Base-by-base conservation (phyloP, 2,329 filamentous ascomycete genomes). In the Thelonectria rubi region DNA sequence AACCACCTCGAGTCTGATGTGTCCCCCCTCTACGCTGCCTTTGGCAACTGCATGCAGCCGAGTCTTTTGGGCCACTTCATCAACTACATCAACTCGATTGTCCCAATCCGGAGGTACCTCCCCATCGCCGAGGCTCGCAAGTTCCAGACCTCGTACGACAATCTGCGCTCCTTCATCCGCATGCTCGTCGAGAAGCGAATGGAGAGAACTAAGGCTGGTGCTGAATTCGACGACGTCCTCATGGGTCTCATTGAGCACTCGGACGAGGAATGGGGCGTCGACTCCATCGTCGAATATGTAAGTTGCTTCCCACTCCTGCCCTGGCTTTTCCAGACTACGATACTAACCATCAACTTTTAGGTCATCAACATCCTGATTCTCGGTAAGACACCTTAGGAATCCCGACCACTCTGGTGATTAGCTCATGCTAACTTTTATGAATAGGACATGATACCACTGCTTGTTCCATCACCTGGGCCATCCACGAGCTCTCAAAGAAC, bases 281-380 rank as follows among this genome's bases (percentile, higher is more conserved):
- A 58, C 12, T 49, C 72, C 7, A 68, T 78, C 14, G 64, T 73
- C 14, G 72, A 74, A 65, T 70, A 72, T 21, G 65, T 72, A 46
- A 67, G 69, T 59, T 12, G 0, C n/a, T 3, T 11, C 18, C 20
- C 17, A 9, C 3, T 3, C 9, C 9, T 10, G 15, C 8, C 7
- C 3, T 39, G n/a, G 11, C 12, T 17, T 3, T 32, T 11, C 17
- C 30, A 5, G 20, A 57, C 34, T 39, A 3, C 24, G 10, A 43
- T 20, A 69, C 76, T 56, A 73, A 79, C 46, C 18, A 11, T 17
- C 67, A 77, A 75, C 18, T 72, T 74, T 39, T 72, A 81, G 66
- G 63, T 80, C 21, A 73, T 82, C 68, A 82, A 80, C 8, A 78
- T 81, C 63, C 69, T 81, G 34, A 74, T 78, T 1, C 77, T 80